Percentiles rank a stretch among this genome's conserved stretches.
Evolutionary conservation across 306 rosid species (phyloP).

Genomic region (Casuarina cunninghamiana): DNA sequence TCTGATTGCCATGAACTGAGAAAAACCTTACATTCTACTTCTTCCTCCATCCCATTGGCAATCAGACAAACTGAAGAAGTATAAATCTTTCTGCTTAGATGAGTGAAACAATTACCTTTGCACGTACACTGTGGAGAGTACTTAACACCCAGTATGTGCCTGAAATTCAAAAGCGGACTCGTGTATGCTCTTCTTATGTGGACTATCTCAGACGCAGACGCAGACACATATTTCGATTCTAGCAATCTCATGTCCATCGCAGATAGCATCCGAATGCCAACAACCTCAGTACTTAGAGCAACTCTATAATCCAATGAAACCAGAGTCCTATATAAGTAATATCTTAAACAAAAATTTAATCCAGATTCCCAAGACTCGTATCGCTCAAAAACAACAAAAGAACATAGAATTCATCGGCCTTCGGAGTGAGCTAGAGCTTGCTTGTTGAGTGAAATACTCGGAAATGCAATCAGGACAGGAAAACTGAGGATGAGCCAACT

Average conservation of each 20-base stretch:
- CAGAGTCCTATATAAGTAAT: neutral
- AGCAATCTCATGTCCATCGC: slow-evolving; percentile 60
- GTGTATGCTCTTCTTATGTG: slow-evolving; percentile 34
- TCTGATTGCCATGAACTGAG: neutral
- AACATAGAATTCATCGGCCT: slow-evolving; percentile 47
- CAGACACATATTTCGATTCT: slow-evolving; percentile 42
- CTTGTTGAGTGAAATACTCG: slow-evolving; percentile 16
- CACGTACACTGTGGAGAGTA: slow-evolving; percentile 42
- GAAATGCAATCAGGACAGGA: slow-evolving; percentile 12
- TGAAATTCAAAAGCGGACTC: slow-evolving; percentile 34
- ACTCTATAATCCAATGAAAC: slow-evolving; percentile 12
- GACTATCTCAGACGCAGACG: slow-evolving; percentile 54
- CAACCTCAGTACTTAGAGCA: slow-evolving; percentile 28
- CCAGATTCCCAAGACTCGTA: slow-evolving; percentile 29
- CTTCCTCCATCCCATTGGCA: neutral
- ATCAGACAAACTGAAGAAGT: neutral
- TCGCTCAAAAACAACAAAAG: slow-evolving; percentile 28
- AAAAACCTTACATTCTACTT: neutral
- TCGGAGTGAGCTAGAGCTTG: slow-evolving; percentile 26
- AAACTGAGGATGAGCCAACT: slow-evolving; percentile 15
- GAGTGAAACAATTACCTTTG: slow-evolving; percentile 46
- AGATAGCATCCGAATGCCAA: slow-evolving; percentile 30
- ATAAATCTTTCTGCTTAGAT: too few species aligned
- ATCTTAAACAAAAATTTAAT: slow-evolving; percentile 23
- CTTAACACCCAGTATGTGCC: slow-evolving; percentile 35